phyloP scores from a whole-genome alignment of 768 basidiomycete genomes.

The Boletus pseudopeckii region DNA sequence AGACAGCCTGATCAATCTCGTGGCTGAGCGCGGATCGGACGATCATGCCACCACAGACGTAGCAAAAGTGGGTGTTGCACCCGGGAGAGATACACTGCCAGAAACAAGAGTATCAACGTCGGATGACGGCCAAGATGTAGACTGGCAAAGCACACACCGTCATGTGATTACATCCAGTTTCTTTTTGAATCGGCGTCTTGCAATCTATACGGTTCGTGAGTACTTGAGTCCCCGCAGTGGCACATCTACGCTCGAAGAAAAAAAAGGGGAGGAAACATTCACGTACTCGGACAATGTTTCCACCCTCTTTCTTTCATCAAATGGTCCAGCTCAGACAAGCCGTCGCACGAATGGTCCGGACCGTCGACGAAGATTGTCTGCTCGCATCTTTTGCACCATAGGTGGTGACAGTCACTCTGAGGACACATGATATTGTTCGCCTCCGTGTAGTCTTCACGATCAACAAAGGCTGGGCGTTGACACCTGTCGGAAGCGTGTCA shows the following conservation, averaged over 20 bases:
- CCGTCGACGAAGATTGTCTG: slow-evolving; percentile 36
- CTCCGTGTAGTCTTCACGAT: slow-evolving; percentile 43
- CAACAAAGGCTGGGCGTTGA: slow-evolving; percentile 44
- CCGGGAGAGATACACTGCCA: slow-evolving; percentile 51
- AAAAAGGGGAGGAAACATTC: background rate
- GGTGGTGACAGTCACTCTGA: slow-evolving; percentile 41
- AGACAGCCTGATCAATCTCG: slow-evolving; percentile 31
- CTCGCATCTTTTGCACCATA: slow-evolving; percentile 63
- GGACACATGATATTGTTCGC: slow-evolving; percentile 47
- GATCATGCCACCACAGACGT: slow-evolving; percentile 47
- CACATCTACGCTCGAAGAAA: background rate
- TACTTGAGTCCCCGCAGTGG: background rate
- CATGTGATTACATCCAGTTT: slow-evolving; percentile 58
- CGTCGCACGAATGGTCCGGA: slow-evolving; percentile 56
- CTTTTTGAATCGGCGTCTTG: slow-evolving; percentile 49
- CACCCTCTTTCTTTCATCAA: slow-evolving; percentile 55
- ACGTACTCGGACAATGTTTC: slow-evolving; percentile 59
- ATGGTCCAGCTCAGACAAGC: slow-evolving; percentile 48
- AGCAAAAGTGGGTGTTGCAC: slow-evolving; percentile 62
- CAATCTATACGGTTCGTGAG: slow-evolving; percentile 33
- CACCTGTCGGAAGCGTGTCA: slow-evolving; percentile 39
- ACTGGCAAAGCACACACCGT: slow-evolving; percentile 35
- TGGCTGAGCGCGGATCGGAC: slow-evolving; percentile 34
- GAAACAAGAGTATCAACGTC: background rate
- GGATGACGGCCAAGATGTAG: background rate